These are phyloP conservation scores for Hippophae rhamnoides DNA, from an alignment of 306 rosid genomes.

Conservation along the genomic window DNA sequence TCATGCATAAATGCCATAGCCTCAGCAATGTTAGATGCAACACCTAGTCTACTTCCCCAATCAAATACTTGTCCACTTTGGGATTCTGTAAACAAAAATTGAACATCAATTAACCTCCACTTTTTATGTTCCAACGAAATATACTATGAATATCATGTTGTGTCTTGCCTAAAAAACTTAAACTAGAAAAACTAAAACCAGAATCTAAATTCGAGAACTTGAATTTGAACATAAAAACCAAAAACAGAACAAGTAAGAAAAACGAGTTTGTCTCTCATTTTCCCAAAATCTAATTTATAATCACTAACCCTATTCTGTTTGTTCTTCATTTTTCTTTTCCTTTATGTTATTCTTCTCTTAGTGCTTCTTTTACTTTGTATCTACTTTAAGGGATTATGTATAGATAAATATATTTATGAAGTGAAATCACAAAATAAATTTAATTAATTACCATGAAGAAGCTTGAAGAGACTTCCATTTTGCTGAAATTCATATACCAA, in stretches of 20 bases:
- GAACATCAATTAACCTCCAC: background rate
- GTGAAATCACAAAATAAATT: background rate
- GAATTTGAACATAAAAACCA: too few species aligned
- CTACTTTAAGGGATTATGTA: background rate
- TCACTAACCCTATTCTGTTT: too few species aligned
- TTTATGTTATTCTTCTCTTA: too few species aligned
- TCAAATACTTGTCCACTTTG: slow-evolving; percentile 34
- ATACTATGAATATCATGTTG: background rate
- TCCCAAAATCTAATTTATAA: too few species aligned
- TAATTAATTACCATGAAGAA: slow-evolving; percentile 47
- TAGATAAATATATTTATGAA: too few species aligned
- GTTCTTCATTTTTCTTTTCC: too few species aligned
- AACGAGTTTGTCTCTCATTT: too few species aligned
- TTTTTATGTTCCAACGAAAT: background rate
- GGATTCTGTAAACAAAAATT: slow-evolving; percentile 30
- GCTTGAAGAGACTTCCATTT: slow-evolving; percentile 63
- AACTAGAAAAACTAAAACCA: too few species aligned
- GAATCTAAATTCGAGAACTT: too few species aligned
- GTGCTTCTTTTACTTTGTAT: background rate
- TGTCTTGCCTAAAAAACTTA: background rate
- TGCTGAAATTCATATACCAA: slow-evolving; percentile 54
- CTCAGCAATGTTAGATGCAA: slow-evolving; percentile 42
- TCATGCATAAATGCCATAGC: slow-evolving; percentile 57
- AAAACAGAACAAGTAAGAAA: too few species aligned
- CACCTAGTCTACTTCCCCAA: slow-evolving; percentile 53